Conservation (phyloP, 176 grass and related monocot species). For the Thinopyrum elongatum region DNA sequence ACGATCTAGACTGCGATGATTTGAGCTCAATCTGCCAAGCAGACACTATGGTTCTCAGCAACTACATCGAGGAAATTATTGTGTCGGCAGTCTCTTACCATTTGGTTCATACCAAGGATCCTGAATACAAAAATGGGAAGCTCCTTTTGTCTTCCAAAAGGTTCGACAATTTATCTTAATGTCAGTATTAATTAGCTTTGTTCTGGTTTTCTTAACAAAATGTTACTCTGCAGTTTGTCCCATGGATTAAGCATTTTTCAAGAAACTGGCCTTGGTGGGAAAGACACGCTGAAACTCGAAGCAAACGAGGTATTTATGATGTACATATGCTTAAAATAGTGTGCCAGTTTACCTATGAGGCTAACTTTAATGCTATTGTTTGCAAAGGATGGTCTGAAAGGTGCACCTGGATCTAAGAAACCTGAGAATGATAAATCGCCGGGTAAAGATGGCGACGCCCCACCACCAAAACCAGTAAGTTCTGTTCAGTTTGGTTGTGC, state of each 20-base stretch:
- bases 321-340: background rate
- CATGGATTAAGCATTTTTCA: constrained; percentile 92
- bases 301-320: constrained; percentile 49
- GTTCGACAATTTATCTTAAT: constrained; percentile 35
- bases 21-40: constrained; percentile 79
- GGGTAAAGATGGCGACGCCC: constrained; percentile 37
- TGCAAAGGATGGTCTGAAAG: constrained; percentile 30
- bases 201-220: constrained; percentile 17
- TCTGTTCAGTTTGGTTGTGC: background rate
- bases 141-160: constrained; percentile 90
- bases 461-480: constrained; percentile 46
- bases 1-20: constrained; percentile 94
- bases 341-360: background rate
- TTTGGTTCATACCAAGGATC: constrained; percentile 78
- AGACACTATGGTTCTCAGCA: constrained; percentile 79
- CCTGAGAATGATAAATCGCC: constrained; percentile 29
- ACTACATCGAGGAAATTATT: constrained; percentile 94
- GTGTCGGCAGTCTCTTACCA: constrained; percentile 88
- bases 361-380: constrained; percentile 15
- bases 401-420: constrained; percentile 34
- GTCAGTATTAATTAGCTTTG: background rate
- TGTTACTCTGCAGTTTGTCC: constrained; percentile 55
- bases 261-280: constrained; percentile 61
- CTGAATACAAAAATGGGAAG: constrained; percentile 93
- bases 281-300: constrained; percentile 89